Conservation (phyloP, 345 rosid genomes). For the Pistacia vera region DNA sequence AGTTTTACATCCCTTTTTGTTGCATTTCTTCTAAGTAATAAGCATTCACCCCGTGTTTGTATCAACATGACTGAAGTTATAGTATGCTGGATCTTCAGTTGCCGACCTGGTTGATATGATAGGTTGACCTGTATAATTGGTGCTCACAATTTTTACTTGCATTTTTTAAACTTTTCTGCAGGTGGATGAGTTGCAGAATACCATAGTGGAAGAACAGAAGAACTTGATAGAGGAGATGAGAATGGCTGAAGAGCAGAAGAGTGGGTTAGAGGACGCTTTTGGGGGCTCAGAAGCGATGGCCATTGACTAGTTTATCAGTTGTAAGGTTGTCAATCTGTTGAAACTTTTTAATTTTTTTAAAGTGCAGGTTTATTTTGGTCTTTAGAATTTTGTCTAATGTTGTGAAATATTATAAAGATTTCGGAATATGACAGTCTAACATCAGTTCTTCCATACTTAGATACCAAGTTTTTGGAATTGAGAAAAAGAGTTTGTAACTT, state of each 20-base stretch:
- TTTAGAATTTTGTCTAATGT: background rate
- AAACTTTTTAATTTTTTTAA: background rate
- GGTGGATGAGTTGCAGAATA: slow-evolving; percentile 96
- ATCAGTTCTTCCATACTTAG: background rate
- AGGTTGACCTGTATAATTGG: background rate
- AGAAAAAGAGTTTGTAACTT: background rate
- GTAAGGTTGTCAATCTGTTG: slow-evolving; percentile 1
- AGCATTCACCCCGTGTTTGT: too few species aligned
- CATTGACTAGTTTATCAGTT: slow-evolving; percentile 41
- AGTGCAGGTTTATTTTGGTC: background rate
- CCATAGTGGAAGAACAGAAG: slow-evolving; percentile 92
- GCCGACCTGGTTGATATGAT: background rate
- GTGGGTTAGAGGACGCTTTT: slow-evolving; percentile 51
- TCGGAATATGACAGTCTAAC: background rate
- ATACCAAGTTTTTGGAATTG: slow-evolving; percentile 1
- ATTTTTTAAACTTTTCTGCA: slow-evolving; percentile 18
- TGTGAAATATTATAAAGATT: background rate
- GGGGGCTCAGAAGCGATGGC: slow-evolving; percentile 63
- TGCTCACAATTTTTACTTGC: background rate
- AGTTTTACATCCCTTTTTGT: too few species aligned
- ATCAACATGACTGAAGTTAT: background rate
- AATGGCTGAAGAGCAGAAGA: slow-evolving; percentile 80
- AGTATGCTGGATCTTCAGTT: background rate
- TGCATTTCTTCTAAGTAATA: too few species aligned
- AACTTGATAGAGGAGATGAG: slow-evolving; percentile 84